Percentiles rank a stretch among this genome's conserved stretches.
Evolutionary conservation across 352 stramenopile species (phyloP).

Genomic region (Globisporangium recalcitrans): DNA sequence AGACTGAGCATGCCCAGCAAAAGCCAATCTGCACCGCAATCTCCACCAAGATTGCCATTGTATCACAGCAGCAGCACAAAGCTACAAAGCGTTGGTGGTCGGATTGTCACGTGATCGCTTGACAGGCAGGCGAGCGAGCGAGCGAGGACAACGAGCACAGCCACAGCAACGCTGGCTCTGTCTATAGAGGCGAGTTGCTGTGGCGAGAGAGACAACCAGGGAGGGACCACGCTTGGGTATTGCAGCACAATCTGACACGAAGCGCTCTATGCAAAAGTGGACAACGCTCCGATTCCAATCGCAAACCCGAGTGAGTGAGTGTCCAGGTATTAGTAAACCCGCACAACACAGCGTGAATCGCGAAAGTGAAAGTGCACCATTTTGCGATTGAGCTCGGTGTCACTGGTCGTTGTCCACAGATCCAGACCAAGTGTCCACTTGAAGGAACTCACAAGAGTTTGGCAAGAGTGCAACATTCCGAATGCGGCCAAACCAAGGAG

Average conservation of each 20-base stretch:
- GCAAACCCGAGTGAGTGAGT: neutral
- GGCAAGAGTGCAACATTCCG: neutral
- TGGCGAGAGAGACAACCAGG: no score
- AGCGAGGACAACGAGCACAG: no score
- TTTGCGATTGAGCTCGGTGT: neutral
- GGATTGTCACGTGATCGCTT: neutral
- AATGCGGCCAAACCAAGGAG: neutral
- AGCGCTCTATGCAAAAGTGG: neutral
- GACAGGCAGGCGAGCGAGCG: neutral
- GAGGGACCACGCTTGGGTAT: no score
- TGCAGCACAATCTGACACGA: neutral
- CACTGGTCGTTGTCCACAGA: neutral
- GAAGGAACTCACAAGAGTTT: neutral
- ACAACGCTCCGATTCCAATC: neutral
- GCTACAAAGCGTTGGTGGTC: neutral
- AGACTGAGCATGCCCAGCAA: neutral
- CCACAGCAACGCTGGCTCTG: neutral
- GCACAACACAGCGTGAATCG: neutral
- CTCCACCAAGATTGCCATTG: neutral
- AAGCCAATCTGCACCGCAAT: neutral
- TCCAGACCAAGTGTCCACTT: neutral
- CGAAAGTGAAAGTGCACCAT: neutral
- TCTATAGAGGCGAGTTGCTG: neutral
- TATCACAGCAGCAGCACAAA: neutral
- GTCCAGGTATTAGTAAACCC: neutral